A percentile compares a stretch with the other conserved stretches of the same genome.
Evolutionary conservation across 805 yeast genomes (phyloP).

Genomic region (Cyberlindnera bimundalis): DNA sequence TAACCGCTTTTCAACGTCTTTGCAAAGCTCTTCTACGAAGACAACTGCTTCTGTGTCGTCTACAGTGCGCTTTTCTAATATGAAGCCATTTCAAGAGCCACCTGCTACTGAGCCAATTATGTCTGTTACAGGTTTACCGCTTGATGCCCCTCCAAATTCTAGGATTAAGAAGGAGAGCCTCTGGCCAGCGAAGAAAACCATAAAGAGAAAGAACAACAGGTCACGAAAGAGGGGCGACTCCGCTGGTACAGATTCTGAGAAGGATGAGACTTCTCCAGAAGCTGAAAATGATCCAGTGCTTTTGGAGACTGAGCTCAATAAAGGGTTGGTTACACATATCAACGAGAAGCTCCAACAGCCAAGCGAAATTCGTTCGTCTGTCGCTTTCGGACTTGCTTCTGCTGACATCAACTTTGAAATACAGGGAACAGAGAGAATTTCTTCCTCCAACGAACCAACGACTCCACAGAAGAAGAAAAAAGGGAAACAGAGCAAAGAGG

Average conservation of each 20-base stretch:
- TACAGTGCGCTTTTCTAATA: neutral
- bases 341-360: conserved; percentile 22
- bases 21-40: too few relatives aligned
- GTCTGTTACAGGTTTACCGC: conserved; percentile 67
- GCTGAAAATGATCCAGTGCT: conserved; percentile 6
- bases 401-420: conserved; percentile 5
- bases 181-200: conserved; percentile 41
- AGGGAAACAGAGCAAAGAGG: conserved; percentile 8
- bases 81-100: conserved; percentile 46
- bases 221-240: conserved; percentile 18
- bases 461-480: conserved; percentile 8
- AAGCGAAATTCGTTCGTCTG: conserved; percentile 20
- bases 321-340: conserved; percentile 13
- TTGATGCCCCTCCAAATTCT: conserved; percentile 63
- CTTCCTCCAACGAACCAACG: neutral
- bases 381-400: neutral
- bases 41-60: too few relatives aligned
- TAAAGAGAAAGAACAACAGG: conserved; percentile 23
- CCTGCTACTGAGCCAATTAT: conserved; percentile 50
- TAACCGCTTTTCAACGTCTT: too few relatives aligned
- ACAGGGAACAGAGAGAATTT: neutral
- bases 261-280: conserved; percentile 6
- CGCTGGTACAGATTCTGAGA: conserved; percentile 3
- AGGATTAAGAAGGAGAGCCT: conserved; percentile 54
- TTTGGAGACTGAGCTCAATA: conserved; percentile 16